Conservation (phyloP, 805 yeast genomes). For the Saccharomycopsis microspora region DNA sequence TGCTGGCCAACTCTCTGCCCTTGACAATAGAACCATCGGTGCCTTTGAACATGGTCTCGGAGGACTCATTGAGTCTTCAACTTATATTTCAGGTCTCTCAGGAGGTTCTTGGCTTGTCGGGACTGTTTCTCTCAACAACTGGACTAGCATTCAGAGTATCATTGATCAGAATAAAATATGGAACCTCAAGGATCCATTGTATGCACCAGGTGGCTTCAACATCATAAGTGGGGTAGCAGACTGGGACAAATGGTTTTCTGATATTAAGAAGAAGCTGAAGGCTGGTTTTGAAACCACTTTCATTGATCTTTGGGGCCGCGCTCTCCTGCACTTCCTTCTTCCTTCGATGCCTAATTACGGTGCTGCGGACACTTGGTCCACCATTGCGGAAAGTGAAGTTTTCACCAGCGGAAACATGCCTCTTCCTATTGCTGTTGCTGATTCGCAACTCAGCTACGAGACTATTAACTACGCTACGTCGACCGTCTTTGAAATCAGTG, state of each 20-base stretch:
- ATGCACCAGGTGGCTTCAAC: conserved; percentile 43
- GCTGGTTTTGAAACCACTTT: conserved; percentile 60
- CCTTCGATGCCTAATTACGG: conserved; percentile 35
- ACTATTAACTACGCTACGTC: no score
- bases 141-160: conserved; percentile 56
- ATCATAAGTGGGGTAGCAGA: conserved; percentile 32
- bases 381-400: conserved; percentile 34
- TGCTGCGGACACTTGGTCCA: conserved; percentile 32
- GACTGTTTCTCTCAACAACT: conserved; percentile 55
- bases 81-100: conserved; percentile 69
- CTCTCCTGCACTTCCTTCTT: conserved; percentile 26
- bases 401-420: conserved; percentile 36
- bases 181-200: conserved; percentile 49
- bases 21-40: conserved; percentile 58
- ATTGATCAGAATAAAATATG: conserved; percentile 40
- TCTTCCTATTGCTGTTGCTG: conserved; percentile 33
- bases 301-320: conserved; percentile 67
- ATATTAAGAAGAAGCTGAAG: conserved; percentile 35
- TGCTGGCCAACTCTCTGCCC: conserved; percentile 72
- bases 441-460: conserved; percentile 15
- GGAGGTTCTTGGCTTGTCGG: conserved; percentile 82
- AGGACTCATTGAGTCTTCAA: conserved; percentile 58
- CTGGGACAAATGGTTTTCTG: conserved; percentile 18
- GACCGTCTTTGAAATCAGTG: conserved; percentile 34
- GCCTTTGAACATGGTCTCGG: conserved; percentile 50